Base-by-base conservation (phyloP, 2,329 filamentous ascomycete genomes). In the Paecilomyces sp. region DNA sequence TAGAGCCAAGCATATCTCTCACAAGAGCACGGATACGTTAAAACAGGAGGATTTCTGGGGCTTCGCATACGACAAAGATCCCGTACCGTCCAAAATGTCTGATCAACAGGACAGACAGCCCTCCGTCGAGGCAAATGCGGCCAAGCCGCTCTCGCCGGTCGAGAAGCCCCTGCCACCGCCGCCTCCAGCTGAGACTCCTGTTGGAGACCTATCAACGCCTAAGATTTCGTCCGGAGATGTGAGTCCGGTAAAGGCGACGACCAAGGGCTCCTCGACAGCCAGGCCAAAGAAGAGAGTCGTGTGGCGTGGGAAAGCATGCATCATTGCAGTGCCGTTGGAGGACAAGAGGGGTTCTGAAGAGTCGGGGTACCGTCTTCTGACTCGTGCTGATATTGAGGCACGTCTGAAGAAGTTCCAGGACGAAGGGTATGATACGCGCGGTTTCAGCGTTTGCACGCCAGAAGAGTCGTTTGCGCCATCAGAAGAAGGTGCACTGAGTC, bases 281-380 rank as follows among this genome's bases (percentile, higher is more conserved):
- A 70, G 75, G 58, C 68, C 69, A n/a, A 90, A 83, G 76, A 92
- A 89, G 72, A 90, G 88, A 75, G 80, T 92, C 2, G 81, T 83
- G 54, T 92, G 89, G 88, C 88, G 83, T 68, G 88, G 87, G 60
- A 92, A 91, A 76, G 86, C 85, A 61, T 90, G 91, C 57, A 74
- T 90, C 66, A 86, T 92, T 52, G 78, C 87, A 28, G 76, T 92
- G 22, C 90, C 89, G 5, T 77, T 83, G 54, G 86, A 90, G 62
- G 87, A 89, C 57, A 81, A 85, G 57, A 82, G 88, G 64, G 88
- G 88, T 22, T 79, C 82, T 52, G 69, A 70, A 30, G 72, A 73
- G 61, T 65, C 67, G 13, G 69, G 71, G 18, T 67, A 72, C 55
- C 71, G 67, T 33, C 69, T 80, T 25, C 63, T 81, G 55, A 75